Base-by-base conservation (phyloP, 2,329 filamentous ascomycete genomes). In the Colletotrichum tanaceti region DNA sequence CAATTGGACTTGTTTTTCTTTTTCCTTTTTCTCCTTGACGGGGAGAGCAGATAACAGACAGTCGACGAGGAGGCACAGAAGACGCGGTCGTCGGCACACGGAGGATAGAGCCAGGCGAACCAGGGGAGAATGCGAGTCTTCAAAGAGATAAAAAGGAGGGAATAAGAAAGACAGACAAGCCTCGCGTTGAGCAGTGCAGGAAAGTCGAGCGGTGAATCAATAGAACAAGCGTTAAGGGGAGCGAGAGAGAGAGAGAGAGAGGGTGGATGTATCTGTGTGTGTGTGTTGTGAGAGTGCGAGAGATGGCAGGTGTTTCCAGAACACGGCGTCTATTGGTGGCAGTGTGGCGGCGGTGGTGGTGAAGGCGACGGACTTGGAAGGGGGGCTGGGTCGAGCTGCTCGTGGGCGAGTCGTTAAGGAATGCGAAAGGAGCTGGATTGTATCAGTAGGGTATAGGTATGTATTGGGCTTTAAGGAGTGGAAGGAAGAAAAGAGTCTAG, bases 241-340 rank as follows among this genome's bases (percentile, higher is more conserved):
- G 32, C 32, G 32, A 35, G 32, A 9, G 2, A 35, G 32, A 35
- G 32, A 35, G 9, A 7, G 9, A 35, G 32, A 35, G 32, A 35
- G 7, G 32, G 32, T 35, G 32, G 32, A 9, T 35, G 32, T 32
- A 32, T 32, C 2, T 24, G 4, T 3, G 24, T n/a, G 28, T 32
- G 28, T 32, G 4, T 9, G 32, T 35, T 35, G 32, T 35, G 32
- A 10, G 32, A 35, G 32, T 10, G 32, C 9, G 32, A 32, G 32
- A 68, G 62, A 68, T 68, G 62, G 65, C 65, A 65, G 61, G 65
- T 68, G 65, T 65, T 68, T 68, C 65, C 65, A 60, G 55, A 68
- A 68, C 65, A 68, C 65, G 49, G 65, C 65, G 65, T 68, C 65
- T 60, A 68, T 68, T 68, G 65, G 65, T 59, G 61, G 65, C 65